Conservation (phyloP, 2,329 filamentous ascomycete species). For the Dactylonectria estremocensis region DNA sequence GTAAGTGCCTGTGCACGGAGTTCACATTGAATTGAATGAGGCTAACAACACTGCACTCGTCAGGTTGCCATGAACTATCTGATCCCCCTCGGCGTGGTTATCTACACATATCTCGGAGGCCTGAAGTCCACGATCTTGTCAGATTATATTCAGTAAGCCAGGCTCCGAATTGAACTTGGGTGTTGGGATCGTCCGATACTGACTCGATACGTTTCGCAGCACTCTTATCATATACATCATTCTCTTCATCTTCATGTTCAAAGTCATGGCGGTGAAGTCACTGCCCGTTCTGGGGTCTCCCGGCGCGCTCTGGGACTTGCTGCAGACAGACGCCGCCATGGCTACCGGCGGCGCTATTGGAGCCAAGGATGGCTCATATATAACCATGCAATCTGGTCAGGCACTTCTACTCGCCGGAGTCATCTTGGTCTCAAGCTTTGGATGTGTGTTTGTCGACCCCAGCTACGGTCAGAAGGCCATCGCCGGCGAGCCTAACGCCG, state of each 20-base stretch:
- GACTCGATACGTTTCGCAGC: background rate
- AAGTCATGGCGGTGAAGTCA: slow-evolving; percentile 1
- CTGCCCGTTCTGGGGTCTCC: slow-evolving; percentile 3
- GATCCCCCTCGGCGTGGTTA: background rate
- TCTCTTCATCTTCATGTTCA: slow-evolving; percentile 6
- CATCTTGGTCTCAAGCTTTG: background rate
- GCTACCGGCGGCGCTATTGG: slow-evolving; percentile 1
- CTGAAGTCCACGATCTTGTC: slow-evolving; percentile 59
- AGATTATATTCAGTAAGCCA: slow-evolving; percentile 2
- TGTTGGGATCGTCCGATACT: background rate
- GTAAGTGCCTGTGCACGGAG: background rate
- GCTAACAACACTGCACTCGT: background rate
- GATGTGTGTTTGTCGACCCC: slow-evolving; percentile 71
- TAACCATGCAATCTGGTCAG: background rate
- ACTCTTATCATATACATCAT: slow-evolving; percentile 1
- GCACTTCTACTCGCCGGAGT: background rate
- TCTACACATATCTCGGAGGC: background rate
- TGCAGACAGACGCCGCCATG: slow-evolving; percentile 3
- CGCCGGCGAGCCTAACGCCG: slow-evolving; percentile 85
- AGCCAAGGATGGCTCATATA: slow-evolving; percentile 3
- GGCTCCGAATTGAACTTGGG: slow-evolving; percentile 1
- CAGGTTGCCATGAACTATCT: background rate
- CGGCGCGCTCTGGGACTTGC: slow-evolving; percentile 4
- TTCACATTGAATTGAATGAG: background rate
- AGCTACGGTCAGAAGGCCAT: slow-evolving; percentile 95